Base-by-base conservation (phyloP, 108 stramenopile genomes). In the Fistulifera pelliculosa region DNA sequence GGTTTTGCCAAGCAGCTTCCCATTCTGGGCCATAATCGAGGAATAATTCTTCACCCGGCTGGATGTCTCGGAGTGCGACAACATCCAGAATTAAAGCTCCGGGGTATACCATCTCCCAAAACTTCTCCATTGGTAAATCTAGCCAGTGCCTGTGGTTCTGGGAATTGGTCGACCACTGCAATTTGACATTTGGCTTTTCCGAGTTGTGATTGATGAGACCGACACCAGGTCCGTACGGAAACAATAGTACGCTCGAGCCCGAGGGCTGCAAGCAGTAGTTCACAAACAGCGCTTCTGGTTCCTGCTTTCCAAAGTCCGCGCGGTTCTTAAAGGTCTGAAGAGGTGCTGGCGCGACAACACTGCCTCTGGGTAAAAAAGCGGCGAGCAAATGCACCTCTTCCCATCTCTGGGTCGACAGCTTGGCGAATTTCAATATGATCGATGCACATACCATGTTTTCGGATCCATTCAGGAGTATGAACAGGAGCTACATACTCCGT, bases 1-100 rank as follows among this genome's bases (percentile, higher is more conserved):
- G 69, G 7, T 62, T 27, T 11, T 75, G 39, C 76, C 76, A 81
- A 7, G 76, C 80, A 38, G 60, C 48, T n/a, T 61, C 39, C 80
- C 80, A 81, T 0, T 57, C 62, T 0, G 40, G 11, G 16, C 80
- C 80, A 47, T 81, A 81, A 47, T 75, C 68, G 13, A 77, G 23
- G 0, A 66, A 52, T 16, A 81, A 60, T 49, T 81, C 80, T 55
- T 81, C 80, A 11, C 60, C 47, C 27, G 49, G 64, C 23, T 44
- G 54, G 55, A 81, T 77, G 51, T 75, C 74, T 47, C 70, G 35
- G 21, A 71, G 41, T 0, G 80, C 80, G 16, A 75, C 65, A 51
- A 69, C 67, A 56, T 81, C 76, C 18, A 77, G 40, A 23, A 70
- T 41, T 7, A 61, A 26, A 21, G 24, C 31, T 19, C 58, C 57